Evolutionary conservation across 2,329 filamentous ascomycete species (phyloP), one percentile per base, ranked within the genome.

Genomic region (Phyllosticta citriasiana): DNA sequence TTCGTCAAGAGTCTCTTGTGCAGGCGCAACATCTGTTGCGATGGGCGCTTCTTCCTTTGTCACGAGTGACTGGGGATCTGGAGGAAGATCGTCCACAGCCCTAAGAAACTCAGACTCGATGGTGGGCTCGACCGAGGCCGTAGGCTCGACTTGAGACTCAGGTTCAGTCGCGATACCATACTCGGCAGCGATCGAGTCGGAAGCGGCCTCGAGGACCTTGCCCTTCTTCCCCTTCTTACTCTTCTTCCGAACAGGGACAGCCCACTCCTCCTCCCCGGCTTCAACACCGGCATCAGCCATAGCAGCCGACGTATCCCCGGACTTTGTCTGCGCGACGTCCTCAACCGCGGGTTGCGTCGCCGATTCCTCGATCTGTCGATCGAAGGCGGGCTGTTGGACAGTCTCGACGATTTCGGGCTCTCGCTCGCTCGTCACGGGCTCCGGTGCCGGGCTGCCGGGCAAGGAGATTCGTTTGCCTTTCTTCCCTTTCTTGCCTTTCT

Each of bases 191-290:
- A n/a, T 35, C 14, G 54, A 57, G 19, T 40, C 54, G 27, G 27
- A 4, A 16, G 25, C n/a, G n/a, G 22, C 5, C 24, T 55, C 53
- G 7, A 59, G 6, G 16, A 9, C 57, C 40, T 53, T 63, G 12
- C 53, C 53, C 25, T 63, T 63, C 57, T 63, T 63, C 19, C 77
- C 75, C 62, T 80, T 80, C 65, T 80, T 80, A 10, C 71, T 76
- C 65, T 79, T 81, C 66, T 78, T 76, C 63, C 76, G 78, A 61
- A 69, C 68, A 57, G 76, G 71, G 47, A 71, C 64, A 7, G 73
- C 71, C 63, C 66, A 69, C 26, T 69, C 68, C 35, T 65, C 54
- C 40, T 61, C 52, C 9, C 26, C 52, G 2, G 52, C 26, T 22
- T 25, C 40, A n/a, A 4, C 16, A 30, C 27, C 27, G 35, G 51